These are phyloP conservation scores for Daphne laureola DNA, from an alignment of 441 rosid species.

Conservation along the genomic window DNA sequence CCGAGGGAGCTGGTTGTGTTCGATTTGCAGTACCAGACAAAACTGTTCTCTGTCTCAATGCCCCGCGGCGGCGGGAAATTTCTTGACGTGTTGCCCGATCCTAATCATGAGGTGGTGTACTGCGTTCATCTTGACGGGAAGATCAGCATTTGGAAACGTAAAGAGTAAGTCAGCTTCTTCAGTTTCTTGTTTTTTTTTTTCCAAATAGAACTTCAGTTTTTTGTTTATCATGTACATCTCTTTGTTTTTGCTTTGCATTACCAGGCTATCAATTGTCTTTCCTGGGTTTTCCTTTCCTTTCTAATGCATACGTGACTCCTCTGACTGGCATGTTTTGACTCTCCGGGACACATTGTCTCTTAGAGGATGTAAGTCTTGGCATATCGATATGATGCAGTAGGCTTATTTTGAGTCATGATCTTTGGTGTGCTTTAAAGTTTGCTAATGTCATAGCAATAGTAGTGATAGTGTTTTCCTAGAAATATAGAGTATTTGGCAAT, in stretches of 20 bases:
- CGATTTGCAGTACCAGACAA: conserved; percentile 80
- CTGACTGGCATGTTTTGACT: too few relatives aligned
- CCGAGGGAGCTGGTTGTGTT: conserved; percentile 88
- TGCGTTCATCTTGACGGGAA: conserved; percentile 88
- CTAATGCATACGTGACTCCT: too few relatives aligned
- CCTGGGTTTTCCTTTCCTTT: too few relatives aligned
- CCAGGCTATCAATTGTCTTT: too few relatives aligned
- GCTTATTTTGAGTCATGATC: background rate
- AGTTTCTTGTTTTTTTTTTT: too few relatives aligned
- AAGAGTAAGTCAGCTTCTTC: conserved; percentile 48
- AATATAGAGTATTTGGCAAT: conserved; percentile 12
- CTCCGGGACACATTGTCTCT: too few relatives aligned
- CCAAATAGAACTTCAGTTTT: too few relatives aligned
- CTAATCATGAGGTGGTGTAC: conserved; percentile 59
- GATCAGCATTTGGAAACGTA: conserved; percentile 89
- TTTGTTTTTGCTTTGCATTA: too few relatives aligned
- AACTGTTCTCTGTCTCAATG: conserved; percentile 50
- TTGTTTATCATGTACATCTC: too few relatives aligned
- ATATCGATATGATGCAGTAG: too few relatives aligned
- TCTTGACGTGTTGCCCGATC: conserved; percentile 84
- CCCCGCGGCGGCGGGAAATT: conserved; percentile 87
- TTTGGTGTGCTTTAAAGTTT: conserved; percentile 8
- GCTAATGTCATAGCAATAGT: conserved; percentile 12
- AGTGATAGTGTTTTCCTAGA: conserved; percentile 19
- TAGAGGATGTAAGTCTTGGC: too few relatives aligned